Evolutionary conservation across 1,139 yeast species (phyloP).

Genomic region (Lodderomyces beijingensis): DNA sequence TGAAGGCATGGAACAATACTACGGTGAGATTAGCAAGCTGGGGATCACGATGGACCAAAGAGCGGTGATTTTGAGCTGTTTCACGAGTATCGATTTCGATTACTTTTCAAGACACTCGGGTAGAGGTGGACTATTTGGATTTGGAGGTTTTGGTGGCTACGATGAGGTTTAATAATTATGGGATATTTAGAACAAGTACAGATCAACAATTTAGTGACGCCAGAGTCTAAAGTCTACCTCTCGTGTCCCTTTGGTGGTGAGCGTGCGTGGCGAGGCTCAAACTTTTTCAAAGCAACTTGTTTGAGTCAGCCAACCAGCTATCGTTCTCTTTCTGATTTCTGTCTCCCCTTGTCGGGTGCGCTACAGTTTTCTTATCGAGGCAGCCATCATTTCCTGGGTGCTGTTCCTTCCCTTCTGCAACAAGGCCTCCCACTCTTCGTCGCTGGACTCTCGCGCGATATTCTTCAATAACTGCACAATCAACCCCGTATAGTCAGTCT

Average conservation of each 20-base stretch:
- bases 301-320: no score
- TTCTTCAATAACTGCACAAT: constrained; percentile 45
- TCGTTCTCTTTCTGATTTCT: no score
- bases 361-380: constrained; percentile 9
- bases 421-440: constrained; percentile 44
- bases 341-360: no score
- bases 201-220: no score
- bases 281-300: no score
- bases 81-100: constrained; percentile 90
- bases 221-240: no score
- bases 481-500: constrained; percentile 54
- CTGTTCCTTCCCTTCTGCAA: constrained; percentile 28
- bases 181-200: no score
- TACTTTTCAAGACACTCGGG: constrained; percentile 87
- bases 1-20: constrained; percentile 35
- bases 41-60: constrained; percentile 64
- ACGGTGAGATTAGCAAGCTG: constrained; percentile 8
- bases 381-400: constrained; percentile 12
- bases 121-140: constrained; percentile 37
- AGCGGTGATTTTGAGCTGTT: constrained; percentile 80
- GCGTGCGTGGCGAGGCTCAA: no score
- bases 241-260: no score
- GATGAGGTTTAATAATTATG: constrained; percentile 10
- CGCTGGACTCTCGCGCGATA: constrained; percentile 29
- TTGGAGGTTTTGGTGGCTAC: constrained; percentile 37